A percentile compares a stretch with the other conserved stretches of the same genome.
Conservation (phyloP, 768 basidiomycete species). For the Amanita molliuscula region DNA sequence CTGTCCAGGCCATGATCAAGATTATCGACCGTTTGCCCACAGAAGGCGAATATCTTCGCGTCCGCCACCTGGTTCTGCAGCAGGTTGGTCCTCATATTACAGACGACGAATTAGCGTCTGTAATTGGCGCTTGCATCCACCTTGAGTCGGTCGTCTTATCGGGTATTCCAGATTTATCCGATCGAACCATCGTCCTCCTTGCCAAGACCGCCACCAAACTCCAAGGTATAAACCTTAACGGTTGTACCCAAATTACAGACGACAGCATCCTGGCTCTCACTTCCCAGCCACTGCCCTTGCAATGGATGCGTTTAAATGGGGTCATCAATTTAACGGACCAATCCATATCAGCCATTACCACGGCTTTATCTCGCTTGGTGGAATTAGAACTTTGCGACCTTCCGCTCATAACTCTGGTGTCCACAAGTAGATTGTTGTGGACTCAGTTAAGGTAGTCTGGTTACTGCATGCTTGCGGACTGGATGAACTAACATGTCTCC, state of each 20-base stretch:
- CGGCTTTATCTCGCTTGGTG: conserved; percentile 63
- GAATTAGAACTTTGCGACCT: conserved; percentile 76
- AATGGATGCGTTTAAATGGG: conserved; percentile 67
- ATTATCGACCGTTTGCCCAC: conserved; percentile 51
- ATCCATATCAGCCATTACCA: conserved; percentile 60
- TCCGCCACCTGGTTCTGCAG: conserved; percentile 50
- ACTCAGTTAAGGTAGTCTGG: conserved; percentile 49
- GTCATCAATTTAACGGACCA: conserved; percentile 51
- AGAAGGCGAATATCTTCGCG: conserved; percentile 45
- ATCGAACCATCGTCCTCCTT: conserved; percentile 57
- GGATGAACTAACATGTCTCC: conserved; percentile 3
- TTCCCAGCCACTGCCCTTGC: conserved; percentile 52
- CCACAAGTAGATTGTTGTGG: conserved; percentile 82
- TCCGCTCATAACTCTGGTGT: conserved; percentile 52
- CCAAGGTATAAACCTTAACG: conserved; percentile 66
- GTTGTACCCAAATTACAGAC: conserved; percentile 70
- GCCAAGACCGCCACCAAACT: conserved; percentile 55
- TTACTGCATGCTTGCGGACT: background rate
- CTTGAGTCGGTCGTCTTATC: conserved; percentile 62
- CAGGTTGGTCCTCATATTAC: conserved; percentile 25
- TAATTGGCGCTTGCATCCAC: conserved; percentile 50
- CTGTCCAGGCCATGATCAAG: conserved; percentile 47
- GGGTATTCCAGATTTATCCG: conserved; percentile 56
- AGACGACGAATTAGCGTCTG: conserved; percentile 49
- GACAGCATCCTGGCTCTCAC: conserved; percentile 67